Base-by-base conservation (phyloP, 2,329 filamentous ascomycete genomes). In the Hymenoscyphus fraxineus region DNA sequence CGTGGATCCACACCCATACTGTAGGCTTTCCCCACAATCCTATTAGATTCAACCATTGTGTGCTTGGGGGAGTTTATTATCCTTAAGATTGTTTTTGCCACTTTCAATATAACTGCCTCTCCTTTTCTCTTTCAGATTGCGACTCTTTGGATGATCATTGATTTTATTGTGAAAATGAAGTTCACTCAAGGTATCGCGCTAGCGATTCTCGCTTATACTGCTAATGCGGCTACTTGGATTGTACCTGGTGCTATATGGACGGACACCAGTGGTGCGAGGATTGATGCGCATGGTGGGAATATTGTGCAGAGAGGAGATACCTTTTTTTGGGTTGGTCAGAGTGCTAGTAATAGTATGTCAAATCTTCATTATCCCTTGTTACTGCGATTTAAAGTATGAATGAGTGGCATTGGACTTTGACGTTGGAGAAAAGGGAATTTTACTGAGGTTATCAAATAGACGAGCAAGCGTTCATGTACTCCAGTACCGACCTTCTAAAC, bases 261-360 rank as follows among this genome's bases (percentile, higher is more conserved):
- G 38, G 77, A 78, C 58, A 78, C 76, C 2, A 71, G 72, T 9
- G 75, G 75, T 38, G 75, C 75, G 38, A 78, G 76, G 63, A 79
- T 79, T 62, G 77, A 79, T 64, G 77, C 77, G 2, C 77, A 79
- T 66, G 77, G 77, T 31, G 77, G 78, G 9, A 74, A 73, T 58
- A 73, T 79, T 44, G 69, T 77, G 1, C 69, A 78, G 67, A 69
- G 73, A 6, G 76, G 73, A 6, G 72, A 75, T 64, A 78, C 74
- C 1, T 79, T 78, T 64, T 79, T 78, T 62, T 79, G 77, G 77
- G 65, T 78, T 63, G 78, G 78, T 3, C 76, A 79, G 12, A 73
- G 72, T 47, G 74, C 74, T 13, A 75, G 72, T 62, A 74, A 75
- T 69, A 74, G 72, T 72, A 71, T 44, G 64, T 54, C 31, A 51